Evolutionary conservation across 768 basidiomycete genomes (phyloP).

Genomic region (Pholiota molesta): DNA sequence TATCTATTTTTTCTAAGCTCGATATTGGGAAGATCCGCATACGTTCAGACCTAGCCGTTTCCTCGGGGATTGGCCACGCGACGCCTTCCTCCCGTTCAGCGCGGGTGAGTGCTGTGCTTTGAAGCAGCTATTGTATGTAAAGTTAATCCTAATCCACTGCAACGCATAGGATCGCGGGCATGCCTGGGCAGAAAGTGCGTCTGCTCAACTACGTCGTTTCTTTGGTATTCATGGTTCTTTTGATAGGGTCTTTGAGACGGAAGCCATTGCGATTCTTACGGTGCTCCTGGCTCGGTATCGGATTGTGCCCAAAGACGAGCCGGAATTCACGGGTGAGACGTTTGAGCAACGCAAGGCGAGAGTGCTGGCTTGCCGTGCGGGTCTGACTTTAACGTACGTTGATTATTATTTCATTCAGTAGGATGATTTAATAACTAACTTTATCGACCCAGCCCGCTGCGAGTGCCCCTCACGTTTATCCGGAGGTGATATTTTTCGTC

Average conservation of each 20-base stretch:
- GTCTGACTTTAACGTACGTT: conserved; percentile 50
- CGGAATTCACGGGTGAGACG: conserved; percentile 47
- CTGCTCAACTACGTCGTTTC: background rate
- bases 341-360: conserved; percentile 48
- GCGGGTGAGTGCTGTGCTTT: conserved; percentile 28
- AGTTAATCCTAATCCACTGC: too few species aligned
- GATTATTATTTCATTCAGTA: background rate
- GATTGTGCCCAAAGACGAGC: conserved; percentile 53
- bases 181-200: conserved; percentile 28
- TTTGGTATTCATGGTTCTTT: background rate
- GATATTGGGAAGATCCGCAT: conserved; percentile 58
- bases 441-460: conserved; percentile 22
- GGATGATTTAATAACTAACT: background rate
- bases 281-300: conserved; percentile 49
- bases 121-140: background rate
- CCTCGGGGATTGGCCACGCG: conserved; percentile 52
- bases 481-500: conserved; percentile 8
- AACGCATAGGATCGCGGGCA: conserved; percentile 21
- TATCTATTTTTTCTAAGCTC: conserved; percentile 35
- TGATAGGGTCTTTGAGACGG: conserved; percentile 51
- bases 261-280: conserved; percentile 53
- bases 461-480: conserved; percentile 28
- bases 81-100: conserved; percentile 59
- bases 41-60: conserved; percentile 50
- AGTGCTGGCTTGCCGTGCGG: conserved; percentile 36